phyloP scores from a whole-genome alignment of 2,329 filamentous ascomycete species.

The Exophiala phaeomuriformis region DNA sequence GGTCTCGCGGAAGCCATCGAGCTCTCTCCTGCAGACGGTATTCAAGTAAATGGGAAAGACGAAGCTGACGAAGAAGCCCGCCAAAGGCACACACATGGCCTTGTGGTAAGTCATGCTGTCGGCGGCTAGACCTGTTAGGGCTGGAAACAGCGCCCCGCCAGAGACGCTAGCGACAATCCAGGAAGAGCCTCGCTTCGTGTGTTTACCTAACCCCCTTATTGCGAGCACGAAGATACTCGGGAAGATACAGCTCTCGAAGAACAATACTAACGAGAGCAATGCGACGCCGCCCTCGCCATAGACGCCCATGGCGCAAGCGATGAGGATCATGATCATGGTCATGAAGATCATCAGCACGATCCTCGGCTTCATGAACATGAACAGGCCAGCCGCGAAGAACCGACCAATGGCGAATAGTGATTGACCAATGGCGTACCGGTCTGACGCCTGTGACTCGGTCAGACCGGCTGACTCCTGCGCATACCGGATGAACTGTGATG shows the following conservation, averaged over 20 bases:
- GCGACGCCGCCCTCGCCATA: conserved; percentile 43
- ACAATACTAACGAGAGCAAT: conserved; percentile 63
- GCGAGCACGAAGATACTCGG: conserved; percentile 74
- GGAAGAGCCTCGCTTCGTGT: conserved; percentile 69
- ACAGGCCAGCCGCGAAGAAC: conserved; percentile 61
- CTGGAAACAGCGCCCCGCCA: conserved; percentile 62
- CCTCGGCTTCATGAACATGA: conserved; percentile 61
- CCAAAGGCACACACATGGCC: conserved; percentile 31
- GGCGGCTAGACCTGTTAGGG: conserved; percentile 40
- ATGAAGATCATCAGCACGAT: conserved; percentile 65
- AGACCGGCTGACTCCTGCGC: conserved; percentile 54
- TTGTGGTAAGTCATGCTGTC: conserved; percentile 27
- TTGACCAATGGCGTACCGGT: conserved; percentile 70
- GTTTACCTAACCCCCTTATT: conserved; percentile 65
- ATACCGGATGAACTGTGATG: conserved; percentile 54
- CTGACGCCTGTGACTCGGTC: conserved; percentile 51
- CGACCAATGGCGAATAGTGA: conserved; percentile 66
- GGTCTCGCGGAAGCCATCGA: conserved; percentile 33
- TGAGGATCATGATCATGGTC: conserved; percentile 54
- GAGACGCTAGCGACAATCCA: conserved; percentile 65
- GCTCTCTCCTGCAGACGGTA: conserved; percentile 29
- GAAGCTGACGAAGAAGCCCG: conserved; percentile 32
- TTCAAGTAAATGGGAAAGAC: conserved; percentile 34
- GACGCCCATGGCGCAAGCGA: conserved; percentile 45
- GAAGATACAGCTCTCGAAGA: conserved; percentile 77